Percentiles rank a stretch among this genome's conserved stretches.
These are phyloP conservation scores for Ganoderma meredithae DNA, from an alignment of 1,284 basidiomycete genomes.

Conservation along the genomic window DNA sequence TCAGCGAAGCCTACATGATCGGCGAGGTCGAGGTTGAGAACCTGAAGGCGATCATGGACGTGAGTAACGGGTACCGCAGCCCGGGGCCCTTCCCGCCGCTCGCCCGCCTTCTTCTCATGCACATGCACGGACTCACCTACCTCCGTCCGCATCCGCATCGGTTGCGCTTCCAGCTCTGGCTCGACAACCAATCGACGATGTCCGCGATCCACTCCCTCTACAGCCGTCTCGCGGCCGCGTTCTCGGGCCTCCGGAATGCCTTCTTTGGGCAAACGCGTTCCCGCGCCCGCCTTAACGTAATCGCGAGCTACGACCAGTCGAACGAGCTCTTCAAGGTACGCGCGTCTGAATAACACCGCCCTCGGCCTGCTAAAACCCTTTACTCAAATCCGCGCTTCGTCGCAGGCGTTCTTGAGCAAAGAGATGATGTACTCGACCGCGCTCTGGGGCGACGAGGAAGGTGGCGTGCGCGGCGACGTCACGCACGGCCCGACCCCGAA, in stretches of 20 bases:
- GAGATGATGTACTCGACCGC: conserved; percentile 97
- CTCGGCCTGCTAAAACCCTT: conserved; percentile 1
- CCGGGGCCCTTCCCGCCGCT: conserved; percentile 4
- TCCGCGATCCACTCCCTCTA: conserved; percentile 71
- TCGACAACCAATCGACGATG: conserved; percentile 81
- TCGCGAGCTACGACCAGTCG: conserved; percentile 90
- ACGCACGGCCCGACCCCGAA: conserved; percentile 47
- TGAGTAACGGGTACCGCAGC: conserved; percentile 46
- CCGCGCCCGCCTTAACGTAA: conserved; percentile 83
- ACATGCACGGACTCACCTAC: neutral
- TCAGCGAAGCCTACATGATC: conserved; percentile 91
- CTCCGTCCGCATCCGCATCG: conserved; percentile 11
- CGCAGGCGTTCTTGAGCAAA: conserved; percentile 78
- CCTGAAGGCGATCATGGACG: conserved; percentile 81
- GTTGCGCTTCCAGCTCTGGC: conserved; percentile 69
- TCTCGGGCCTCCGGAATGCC: conserved; percentile 80
- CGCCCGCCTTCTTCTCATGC: conserved; percentile 17
- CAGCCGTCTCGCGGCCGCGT: conserved; percentile 68
- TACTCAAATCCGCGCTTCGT: neutral
- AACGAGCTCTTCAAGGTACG: conserved; percentile 79
- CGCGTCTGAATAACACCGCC: conserved; percentile 7
- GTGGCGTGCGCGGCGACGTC: conserved; percentile 71
- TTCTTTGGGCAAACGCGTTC: conserved; percentile 83
- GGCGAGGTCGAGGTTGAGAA: conserved; percentile 80
- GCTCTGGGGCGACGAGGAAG: conserved; percentile 78